Evolutionary conservation across 768 basidiomycete species (phyloP).

Genomic region (Boletus sp.): DNA sequence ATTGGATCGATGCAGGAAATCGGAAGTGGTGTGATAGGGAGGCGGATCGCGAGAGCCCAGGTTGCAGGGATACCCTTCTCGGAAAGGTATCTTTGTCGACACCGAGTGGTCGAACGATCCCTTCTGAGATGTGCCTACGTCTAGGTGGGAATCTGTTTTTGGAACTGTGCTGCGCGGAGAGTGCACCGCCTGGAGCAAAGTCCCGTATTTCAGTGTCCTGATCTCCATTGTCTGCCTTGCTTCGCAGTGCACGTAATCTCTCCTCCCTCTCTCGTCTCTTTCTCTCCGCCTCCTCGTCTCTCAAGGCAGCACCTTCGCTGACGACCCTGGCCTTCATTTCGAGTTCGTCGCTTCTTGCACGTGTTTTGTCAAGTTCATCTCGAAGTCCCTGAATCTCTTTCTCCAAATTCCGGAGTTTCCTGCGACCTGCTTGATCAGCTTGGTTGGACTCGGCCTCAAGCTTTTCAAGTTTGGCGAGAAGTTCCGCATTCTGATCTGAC

Average conservation of each 20-base stretch:
- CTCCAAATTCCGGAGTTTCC: conserved; percentile 69
- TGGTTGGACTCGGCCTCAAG: conserved; percentile 67
- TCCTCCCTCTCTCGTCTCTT: conserved; percentile 42
- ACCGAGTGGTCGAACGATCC: conserved; percentile 8
- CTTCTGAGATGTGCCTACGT: conserved; percentile 32
- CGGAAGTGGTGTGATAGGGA: conserved; percentile 23
- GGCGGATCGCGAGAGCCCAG: conserved; percentile 23
- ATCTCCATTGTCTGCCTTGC: conserved; percentile 31
- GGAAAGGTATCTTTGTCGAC: conserved; percentile 9
- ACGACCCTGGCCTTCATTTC: conserved; percentile 58
- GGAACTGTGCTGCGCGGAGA: conserved; percentile 21
- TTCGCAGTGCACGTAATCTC: conserved; percentile 52
- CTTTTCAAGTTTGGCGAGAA: conserved; percentile 69
- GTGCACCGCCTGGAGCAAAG: conserved; percentile 60
- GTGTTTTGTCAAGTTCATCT: conserved; percentile 75
- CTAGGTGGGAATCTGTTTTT: conserved; percentile 20
- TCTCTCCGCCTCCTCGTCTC: conserved; percentile 31
- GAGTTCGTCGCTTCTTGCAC: conserved; percentile 63
- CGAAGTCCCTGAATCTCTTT: conserved; percentile 73
- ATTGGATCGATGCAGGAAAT: conserved; percentile 5
- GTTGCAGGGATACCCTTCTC: conserved; percentile 18
- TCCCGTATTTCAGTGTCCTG: conserved; percentile 41
- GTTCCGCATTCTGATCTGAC: conserved; percentile 81
- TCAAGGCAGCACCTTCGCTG: conserved; percentile 22
- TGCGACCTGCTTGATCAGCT: conserved; percentile 64